Evolutionary conservation across 441 rosid genomes (phyloP).

Genomic region (Populus hybrid): DNA sequence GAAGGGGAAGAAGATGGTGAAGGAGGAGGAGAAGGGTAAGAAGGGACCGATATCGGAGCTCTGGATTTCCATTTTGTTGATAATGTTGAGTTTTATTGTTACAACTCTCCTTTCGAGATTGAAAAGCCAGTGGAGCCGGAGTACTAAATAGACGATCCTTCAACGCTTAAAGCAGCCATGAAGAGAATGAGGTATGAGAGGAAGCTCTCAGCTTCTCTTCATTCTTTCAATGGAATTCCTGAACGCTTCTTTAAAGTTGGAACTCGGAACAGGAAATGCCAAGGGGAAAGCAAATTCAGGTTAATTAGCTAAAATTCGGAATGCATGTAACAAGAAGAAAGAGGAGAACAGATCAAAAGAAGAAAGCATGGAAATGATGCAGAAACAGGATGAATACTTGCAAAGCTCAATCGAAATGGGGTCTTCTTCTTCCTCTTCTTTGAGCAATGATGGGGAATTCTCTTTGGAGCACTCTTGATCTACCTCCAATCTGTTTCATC

Average conservation of each 20-base stretch:
- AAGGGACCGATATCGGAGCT: constrained; percentile 10
- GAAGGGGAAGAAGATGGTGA: constrained; percentile 22
- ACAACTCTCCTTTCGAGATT: constrained; percentile 54
- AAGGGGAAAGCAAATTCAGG: constrained; percentile 27
- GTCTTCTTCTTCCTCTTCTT: constrained; percentile 15
- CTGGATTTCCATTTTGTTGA: constrained; percentile 53
- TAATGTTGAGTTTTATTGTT: constrained; percentile 28
- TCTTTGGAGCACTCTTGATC: constrained; percentile 68
- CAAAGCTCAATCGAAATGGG: constrained; percentile 22
- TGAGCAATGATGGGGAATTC: constrained; percentile 39
- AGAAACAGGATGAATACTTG: constrained; percentile 22
- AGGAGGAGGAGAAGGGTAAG: constrained; percentile 3
- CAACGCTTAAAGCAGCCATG: constrained; percentile 45
- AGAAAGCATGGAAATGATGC: constrained; percentile 9
- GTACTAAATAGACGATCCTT: constrained; percentile 37
- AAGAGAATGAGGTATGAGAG: constrained; percentile 59
- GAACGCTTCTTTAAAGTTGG: constrained; percentile 46
- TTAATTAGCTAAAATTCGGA: constrained; percentile 30
- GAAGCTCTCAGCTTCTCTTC: constrained; percentile 62
- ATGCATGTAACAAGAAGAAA: constrained; percentile 34
- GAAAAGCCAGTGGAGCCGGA: constrained; percentile 39
- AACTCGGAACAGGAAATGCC: constrained; percentile 28
- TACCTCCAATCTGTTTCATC: constrained; percentile 56
- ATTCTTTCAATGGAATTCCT: constrained; percentile 59
- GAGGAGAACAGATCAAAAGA: constrained; percentile 22